Percentiles rank a stretch among this genome's conserved stretches.
Conservation (phyloP, 768 basidiomycete genomes). For the Mycena belliarum region DNA sequence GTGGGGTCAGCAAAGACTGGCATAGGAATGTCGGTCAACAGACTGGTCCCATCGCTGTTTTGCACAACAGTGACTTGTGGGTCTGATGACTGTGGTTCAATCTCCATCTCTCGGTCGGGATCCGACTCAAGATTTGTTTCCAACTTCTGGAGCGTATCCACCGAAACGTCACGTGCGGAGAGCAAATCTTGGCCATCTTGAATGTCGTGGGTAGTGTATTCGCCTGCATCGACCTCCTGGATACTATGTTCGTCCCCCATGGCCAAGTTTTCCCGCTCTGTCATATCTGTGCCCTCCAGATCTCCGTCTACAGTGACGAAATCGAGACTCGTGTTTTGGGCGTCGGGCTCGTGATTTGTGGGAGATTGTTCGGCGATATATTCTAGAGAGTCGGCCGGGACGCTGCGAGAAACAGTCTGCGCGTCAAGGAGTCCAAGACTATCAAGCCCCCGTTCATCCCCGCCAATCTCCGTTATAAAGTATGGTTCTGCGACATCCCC, state of each 20-base stretch:
- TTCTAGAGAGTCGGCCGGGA: conserved; percentile 15
- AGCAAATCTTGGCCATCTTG: neutral
- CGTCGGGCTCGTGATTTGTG: conserved; percentile 8
- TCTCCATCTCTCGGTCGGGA: neutral
- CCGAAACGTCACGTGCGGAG: neutral
- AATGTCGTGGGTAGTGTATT: neutral
- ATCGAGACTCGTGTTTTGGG: conserved; percentile 11
- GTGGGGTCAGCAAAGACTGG: conserved; percentile 43
- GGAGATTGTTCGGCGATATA: conserved; percentile 13
- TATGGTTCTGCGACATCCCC: neutral
- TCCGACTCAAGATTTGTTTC: neutral
- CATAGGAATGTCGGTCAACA: conserved; percentile 31
- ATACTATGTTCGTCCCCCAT: too few relatives aligned
- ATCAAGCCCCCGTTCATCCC: neutral
- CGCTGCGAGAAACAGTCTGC: conserved; percentile 6
- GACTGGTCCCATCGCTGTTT: neutral
- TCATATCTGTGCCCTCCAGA: neutral
- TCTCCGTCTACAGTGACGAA: conserved; percentile 12
- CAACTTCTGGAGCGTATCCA: neutral
- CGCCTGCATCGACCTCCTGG: neutral
- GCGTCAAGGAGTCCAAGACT: conserved; percentile 5
- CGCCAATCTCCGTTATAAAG: conserved; percentile 13
- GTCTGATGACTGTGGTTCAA: neutral
- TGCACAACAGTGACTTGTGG: neutral
- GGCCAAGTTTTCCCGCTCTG: neutral